Evolutionary conservation across 2,329 filamentous ascomycete genomes (phyloP).

Genomic region (Neurospora sp.): DNA sequence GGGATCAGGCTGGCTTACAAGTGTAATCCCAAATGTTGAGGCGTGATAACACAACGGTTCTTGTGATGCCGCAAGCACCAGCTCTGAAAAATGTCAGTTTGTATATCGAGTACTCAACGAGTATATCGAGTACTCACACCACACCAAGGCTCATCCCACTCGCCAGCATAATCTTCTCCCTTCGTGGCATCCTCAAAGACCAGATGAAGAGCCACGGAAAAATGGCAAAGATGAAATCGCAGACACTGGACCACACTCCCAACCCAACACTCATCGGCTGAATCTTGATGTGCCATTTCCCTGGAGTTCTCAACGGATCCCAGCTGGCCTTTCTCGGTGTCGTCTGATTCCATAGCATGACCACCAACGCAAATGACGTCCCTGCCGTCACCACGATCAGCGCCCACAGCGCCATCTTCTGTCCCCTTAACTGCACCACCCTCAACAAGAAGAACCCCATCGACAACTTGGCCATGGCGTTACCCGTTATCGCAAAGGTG

Average conservation of each 20-base stretch:
- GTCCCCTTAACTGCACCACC: slow-evolving; percentile 25
- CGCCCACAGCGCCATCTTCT: slow-evolving; percentile 25
- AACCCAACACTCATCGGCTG: slow-evolving; percentile 27
- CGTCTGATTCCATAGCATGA: slow-evolving; percentile 30
- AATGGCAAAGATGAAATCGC: slow-evolving; percentile 29
- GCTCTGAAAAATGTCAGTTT: slow-evolving; percentile 21
- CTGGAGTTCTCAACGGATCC: slow-evolving; percentile 26
- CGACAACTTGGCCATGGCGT: slow-evolving; percentile 28
- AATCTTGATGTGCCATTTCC: slow-evolving; percentile 26
- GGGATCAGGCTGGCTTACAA: slow-evolving; percentile 10
- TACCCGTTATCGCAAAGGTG: slow-evolving; percentile 27
- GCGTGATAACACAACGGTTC: slow-evolving; percentile 20
- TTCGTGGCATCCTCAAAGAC: slow-evolving; percentile 32
- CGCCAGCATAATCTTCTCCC: slow-evolving; percentile 34
- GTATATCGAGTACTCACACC: slow-evolving; percentile 21
- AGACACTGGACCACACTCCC: slow-evolving; percentile 28
- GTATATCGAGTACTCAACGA: slow-evolving; percentile 10
- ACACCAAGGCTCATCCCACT: slow-evolving; percentile 32
- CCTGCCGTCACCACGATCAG: slow-evolving; percentile 22
- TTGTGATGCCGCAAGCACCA: slow-evolving; percentile 25
- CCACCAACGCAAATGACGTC: slow-evolving; percentile 23
- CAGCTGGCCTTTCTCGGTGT: slow-evolving; percentile 25
- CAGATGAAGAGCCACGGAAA: slow-evolving; percentile 36
- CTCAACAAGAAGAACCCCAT: slow-evolving; percentile 30
- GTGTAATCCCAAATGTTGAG: slow-evolving; percentile 21